phyloP scores from a whole-genome alignment of 352 stramenopile species.

The Peronospora tabacina region DNA sequence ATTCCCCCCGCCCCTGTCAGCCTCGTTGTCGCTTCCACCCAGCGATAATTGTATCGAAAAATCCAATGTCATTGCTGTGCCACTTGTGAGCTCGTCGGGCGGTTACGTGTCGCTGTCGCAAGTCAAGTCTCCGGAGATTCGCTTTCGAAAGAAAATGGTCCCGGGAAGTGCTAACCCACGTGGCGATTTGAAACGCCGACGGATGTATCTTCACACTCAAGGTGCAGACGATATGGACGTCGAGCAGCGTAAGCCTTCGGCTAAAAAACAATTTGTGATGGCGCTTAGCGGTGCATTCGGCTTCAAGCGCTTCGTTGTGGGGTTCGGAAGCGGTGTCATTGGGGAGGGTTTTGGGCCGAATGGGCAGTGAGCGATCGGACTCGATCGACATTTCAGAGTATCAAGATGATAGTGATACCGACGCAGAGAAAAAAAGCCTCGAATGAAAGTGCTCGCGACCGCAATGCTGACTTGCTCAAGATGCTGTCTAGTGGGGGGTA shows the following conservation, averaged over 20 bases:
- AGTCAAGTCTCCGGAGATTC: conserved; percentile 67
- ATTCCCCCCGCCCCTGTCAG: conserved; percentile 14
- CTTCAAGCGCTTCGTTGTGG: conserved; percentile 31
- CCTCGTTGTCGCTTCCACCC: conserved; percentile 18
- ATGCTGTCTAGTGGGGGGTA: conserved; percentile 40
- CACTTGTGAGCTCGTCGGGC: conserved; percentile 35
- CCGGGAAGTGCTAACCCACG: conserved; percentile 31
- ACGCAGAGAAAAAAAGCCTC: conserved; percentile 22
- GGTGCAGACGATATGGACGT: conserved; percentile 27
- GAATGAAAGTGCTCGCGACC: conserved; percentile 10
- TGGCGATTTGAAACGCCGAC: conserved; percentile 51
- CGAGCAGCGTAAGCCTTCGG: conserved; percentile 20
- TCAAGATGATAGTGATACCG: conserved; percentile 34
- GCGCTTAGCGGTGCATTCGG: conserved; percentile 24
- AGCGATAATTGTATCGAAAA: conserved; percentile 9
- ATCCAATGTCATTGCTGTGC: conserved; percentile 14
- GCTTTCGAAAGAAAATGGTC: conserved; percentile 45
- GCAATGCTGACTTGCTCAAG: conserved; percentile 40
- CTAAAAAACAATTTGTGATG: conserved; percentile 28
- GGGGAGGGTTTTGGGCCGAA: conserved; percentile 27
- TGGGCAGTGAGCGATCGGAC: conserved; percentile 24
- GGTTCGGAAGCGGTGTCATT: conserved; percentile 27
- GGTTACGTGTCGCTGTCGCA: conserved; percentile 72
- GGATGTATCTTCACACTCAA: conserved; percentile 36
- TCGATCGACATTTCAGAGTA: conserved; percentile 28